phyloP scores from a whole-genome alignment of 2,329 filamentous ascomycete genomes.

The Xylaria digitata region DNA sequence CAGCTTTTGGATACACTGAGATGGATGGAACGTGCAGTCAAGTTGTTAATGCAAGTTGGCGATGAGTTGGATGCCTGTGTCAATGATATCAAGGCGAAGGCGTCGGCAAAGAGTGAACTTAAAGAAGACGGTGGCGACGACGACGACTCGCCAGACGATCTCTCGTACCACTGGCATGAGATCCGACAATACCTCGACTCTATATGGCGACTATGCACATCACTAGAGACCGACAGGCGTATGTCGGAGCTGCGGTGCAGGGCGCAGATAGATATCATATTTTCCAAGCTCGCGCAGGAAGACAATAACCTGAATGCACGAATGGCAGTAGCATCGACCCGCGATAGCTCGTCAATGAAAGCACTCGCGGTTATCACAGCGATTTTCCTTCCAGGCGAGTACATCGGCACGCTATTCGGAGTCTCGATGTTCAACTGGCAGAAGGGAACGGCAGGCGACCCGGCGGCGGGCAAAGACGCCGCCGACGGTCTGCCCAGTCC shows the following conservation, averaged over 20 bases:
- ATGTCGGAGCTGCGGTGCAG: constrained; percentile 61
- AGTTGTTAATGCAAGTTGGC: constrained; percentile 57
- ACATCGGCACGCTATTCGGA: constrained; percentile 59
- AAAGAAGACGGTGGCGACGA: constrained; percentile 38
- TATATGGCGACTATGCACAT: constrained; percentile 53
- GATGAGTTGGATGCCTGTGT: constrained; percentile 55
- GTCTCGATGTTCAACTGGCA: constrained; percentile 61
- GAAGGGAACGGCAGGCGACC: constrained; percentile 45
- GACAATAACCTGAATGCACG: constrained; percentile 63
- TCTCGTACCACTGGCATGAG: constrained; percentile 59
- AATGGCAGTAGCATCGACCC: constrained; percentile 81
- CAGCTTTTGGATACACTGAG: constrained; percentile 59
- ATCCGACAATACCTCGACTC: constrained; percentile 60
- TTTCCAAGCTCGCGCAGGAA: constrained; percentile 62
- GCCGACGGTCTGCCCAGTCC: constrained; percentile 45
- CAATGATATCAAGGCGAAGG: constrained; percentile 41
- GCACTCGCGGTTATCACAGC: constrained; percentile 61
- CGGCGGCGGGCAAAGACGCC: constrained; percentile 51
- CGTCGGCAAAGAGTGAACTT: constrained; percentile 28
- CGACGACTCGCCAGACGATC: constrained; percentile 45
- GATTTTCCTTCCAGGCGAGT: constrained; percentile 61
- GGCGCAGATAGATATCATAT: constrained; percentile 61
- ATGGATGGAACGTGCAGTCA: constrained; percentile 61
- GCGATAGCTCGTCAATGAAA: constrained; percentile 62
- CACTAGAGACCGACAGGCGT: constrained; percentile 58